A percentile compares a stretch with the other conserved stretches of the same genome.
These are phyloP conservation scores for Tetracladium marchalianum DNA, from an alignment of 495 filamentous ascomycete species.

Conservation along the genomic window DNA sequence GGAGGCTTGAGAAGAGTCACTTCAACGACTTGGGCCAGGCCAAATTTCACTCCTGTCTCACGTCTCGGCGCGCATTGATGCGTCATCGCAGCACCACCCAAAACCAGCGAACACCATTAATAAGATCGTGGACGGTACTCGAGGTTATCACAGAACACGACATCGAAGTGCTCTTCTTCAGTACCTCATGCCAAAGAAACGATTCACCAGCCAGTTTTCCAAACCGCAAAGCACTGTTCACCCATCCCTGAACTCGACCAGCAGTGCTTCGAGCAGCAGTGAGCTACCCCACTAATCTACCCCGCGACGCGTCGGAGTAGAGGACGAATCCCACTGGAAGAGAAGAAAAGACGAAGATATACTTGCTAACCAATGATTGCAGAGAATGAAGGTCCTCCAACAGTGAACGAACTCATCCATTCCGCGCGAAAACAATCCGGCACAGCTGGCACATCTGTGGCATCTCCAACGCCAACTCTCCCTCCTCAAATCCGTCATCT, in stretches of 20 bases:
- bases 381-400: conserved; percentile 18
- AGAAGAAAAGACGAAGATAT: conserved; percentile 14
- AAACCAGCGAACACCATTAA: no score
- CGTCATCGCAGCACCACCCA: no score
- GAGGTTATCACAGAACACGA: no score
- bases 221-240: conserved; percentile 42
- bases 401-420: conserved; percentile 41
- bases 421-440: conserved; percentile 31
- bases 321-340: conserved; percentile 1
- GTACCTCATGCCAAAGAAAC: conserved; percentile 43
- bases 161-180: not conserved
- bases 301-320: not conserved
- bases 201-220: conserved; percentile 33
- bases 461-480: conserved; percentile 27
- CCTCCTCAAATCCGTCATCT: conserved; percentile 45
- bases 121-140: no score
- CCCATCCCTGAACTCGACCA: conserved; percentile 17
- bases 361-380: conserved; percentile 7
- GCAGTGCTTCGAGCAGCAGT: conserved; percentile 11
- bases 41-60: no score
- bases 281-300: conserved; percentile 7
- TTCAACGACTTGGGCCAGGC: no score
- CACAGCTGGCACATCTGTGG: conserved; percentile 10
- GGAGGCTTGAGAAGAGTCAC: no score
- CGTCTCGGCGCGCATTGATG: no score